These are phyloP conservation scores for Schizopora paradoxa DNA, from an alignment of 1,284 basidiomycete species.

Conservation along the genomic window DNA sequence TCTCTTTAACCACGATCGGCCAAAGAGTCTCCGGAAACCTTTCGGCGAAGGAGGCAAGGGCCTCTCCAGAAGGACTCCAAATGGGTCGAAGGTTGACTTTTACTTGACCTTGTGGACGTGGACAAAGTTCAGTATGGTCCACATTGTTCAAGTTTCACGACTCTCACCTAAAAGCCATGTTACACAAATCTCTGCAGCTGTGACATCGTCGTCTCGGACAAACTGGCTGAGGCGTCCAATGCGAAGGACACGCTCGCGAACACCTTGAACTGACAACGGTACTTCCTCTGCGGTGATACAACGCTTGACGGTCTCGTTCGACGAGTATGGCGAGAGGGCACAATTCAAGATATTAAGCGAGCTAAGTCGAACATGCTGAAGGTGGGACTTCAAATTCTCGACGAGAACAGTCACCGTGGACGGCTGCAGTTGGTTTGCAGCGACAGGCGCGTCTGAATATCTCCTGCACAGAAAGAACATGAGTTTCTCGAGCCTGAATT, in stretches of 20 bases:
- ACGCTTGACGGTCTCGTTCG: slow-evolving; percentile 52
- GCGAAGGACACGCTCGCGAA: slow-evolving; percentile 74
- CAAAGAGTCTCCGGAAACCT: slow-evolving; percentile 69
- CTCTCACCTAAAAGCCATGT: slow-evolving; percentile 61
- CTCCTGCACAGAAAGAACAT: too few relatives aligned
- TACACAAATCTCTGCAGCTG: slow-evolving; percentile 49
- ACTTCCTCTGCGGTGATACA: slow-evolving; percentile 73
- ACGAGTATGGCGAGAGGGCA: slow-evolving; percentile 17
- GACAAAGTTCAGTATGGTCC: background rate
- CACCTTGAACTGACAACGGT: slow-evolving; percentile 69
- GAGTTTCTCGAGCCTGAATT: too few relatives aligned
- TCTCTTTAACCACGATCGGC: slow-evolving; percentile 61
- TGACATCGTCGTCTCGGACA: slow-evolving; percentile 45
- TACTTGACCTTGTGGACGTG: slow-evolving; percentile 63
- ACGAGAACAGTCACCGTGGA: slow-evolving; percentile 49
- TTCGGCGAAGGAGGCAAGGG: slow-evolving; percentile 55
- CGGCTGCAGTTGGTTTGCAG: slow-evolving; percentile 34
- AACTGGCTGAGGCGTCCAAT: slow-evolving; percentile 58
- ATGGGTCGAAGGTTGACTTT: slow-evolving; percentile 89
- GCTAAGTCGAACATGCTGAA: slow-evolving; percentile 47
- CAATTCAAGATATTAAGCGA: slow-evolving; percentile 46
- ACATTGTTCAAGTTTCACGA: too few relatives aligned
- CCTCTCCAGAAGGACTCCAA: slow-evolving; percentile 77
- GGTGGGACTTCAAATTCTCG: slow-evolving; percentile 47
- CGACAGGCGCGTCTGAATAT: slow-evolving; percentile 21